Percentiles rank a stretch among this genome's conserved stretches.
Conservation (phyloP, 1,284 basidiomycete species). For the Trichosporon coremiiforme region DNA sequence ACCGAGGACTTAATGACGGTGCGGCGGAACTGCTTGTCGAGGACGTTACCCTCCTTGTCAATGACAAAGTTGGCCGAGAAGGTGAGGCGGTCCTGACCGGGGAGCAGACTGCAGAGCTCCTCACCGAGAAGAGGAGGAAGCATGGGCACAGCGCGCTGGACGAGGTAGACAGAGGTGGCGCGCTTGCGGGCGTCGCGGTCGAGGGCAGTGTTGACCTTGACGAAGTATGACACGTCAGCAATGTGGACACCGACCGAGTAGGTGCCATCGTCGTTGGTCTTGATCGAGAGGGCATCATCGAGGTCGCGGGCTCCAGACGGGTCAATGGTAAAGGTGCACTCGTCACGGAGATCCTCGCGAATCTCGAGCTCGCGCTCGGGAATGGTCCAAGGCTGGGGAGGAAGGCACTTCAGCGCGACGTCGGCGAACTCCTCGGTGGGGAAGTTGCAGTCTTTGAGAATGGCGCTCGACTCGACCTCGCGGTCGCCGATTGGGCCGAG, state of each 20-base stretch:
- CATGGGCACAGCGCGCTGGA: constrained; percentile 95
- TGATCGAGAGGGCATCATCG: constrained; percentile 91
- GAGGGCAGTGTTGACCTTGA: constrained; percentile 91
- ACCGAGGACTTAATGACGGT: constrained; percentile 81
- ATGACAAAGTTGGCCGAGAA: constrained; percentile 88
- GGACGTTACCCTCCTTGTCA: constrained; percentile 75
- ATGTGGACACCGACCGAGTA: constrained; percentile 92
- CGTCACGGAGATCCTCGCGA: constrained; percentile 81
- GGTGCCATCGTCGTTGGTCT: constrained; percentile 82
- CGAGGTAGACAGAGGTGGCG: constrained; percentile 93
- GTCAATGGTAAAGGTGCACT: constrained; percentile 91
- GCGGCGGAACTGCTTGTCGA: constrained; percentile 89
- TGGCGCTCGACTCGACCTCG: constrained; percentile 94
- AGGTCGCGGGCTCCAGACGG: constrained; percentile 86
- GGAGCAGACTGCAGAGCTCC: constrained; percentile 86
- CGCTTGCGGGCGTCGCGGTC: constrained; percentile 97
- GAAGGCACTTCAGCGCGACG: constrained; percentile 92
- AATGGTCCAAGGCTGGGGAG: constrained; percentile 80
- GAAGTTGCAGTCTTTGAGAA: constrained; percentile 98
- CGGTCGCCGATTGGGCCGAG: constrained; percentile 97
- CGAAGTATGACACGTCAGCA: constrained; percentile 94
- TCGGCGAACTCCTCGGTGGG: constrained; percentile 91
- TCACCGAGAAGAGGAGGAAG: constrained; percentile 87
- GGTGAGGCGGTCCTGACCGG: constrained; percentile 81
- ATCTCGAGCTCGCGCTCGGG: constrained; percentile 86